Percentiles rank a stretch among this genome's conserved stretches.
Evolutionary conservation across 148 eudicot species (phyloP).

Genomic region (Selenicereus undatus): DNA sequence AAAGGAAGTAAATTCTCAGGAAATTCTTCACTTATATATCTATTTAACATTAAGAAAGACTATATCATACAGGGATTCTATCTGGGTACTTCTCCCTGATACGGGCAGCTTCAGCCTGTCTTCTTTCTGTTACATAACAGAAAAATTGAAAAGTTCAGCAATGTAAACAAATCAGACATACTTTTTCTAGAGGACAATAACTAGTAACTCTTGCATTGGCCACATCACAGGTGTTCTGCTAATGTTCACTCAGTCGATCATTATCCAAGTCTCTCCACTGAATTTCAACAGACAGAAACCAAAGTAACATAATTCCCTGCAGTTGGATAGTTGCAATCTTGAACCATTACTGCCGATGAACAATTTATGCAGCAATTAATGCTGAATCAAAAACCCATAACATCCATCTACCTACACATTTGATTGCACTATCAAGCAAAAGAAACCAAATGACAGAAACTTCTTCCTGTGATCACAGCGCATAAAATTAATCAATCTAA

Average conservation of each 20-base stretch:
- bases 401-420: too few relatives aligned
- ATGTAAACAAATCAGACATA: not conserved
- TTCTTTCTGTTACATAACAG: conserved; percentile 52
- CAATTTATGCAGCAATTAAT: not conserved
- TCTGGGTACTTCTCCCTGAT: conserved; percentile 96
- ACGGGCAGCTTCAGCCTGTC: conserved; percentile 96
- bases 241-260: not conserved
- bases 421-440: not conserved
- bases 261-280: not conserved
- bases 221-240: not conserved
- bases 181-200: not conserved
- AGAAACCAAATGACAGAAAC: not conserved
- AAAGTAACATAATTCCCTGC: not conserved
- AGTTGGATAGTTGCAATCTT: not conserved
- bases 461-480: not conserved
- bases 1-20: not conserved
- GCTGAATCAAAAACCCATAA: not conserved
- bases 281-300: not conserved
- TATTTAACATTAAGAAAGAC: not conserved
- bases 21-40: not conserved
- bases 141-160: not conserved
- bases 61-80: conserved; percentile 71
- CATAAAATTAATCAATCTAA: not conserved
- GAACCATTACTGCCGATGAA: not conserved
- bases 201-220: not conserved